phyloP scores from a whole-genome alignment of 176 grass and related monocot genomes.

The Poa annua region DNA sequence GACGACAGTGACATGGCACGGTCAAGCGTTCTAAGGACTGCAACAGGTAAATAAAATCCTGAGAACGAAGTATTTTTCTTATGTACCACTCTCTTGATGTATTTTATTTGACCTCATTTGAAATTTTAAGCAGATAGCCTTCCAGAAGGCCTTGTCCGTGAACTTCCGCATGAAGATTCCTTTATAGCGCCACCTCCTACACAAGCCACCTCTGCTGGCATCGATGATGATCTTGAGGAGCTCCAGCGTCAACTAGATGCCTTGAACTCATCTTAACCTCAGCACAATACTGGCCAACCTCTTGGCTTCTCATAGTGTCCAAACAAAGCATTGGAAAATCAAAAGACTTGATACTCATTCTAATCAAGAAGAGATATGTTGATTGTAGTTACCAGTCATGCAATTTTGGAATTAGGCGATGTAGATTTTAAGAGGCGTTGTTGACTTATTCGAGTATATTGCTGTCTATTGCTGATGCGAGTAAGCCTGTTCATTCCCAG shows the following conservation, averaged over 20 bases:
- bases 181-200: slow-evolving; percentile 38
- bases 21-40: slow-evolving; percentile 27
- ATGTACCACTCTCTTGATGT: background rate
- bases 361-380: too few relatives aligned
- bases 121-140: slow-evolving; percentile 61
- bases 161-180: slow-evolving; percentile 80
- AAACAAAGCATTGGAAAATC: background rate
- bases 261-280: slow-evolving; percentile 37
- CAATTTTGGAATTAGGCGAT: too few relatives aligned
- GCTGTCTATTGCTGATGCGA: too few relatives aligned
- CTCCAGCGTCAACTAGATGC: slow-evolving; percentile 91
- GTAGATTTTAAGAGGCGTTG: too few relatives aligned
- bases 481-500: too few relatives aligned
- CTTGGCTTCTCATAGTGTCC: background rate
- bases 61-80: background rate
- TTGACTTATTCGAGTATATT: too few relatives aligned
- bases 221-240: slow-evolving; percentile 79
- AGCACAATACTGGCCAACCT: background rate
- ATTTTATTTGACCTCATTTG: background rate
- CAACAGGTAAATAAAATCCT: slow-evolving; percentile 35
- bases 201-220: slow-evolving; percentile 19
- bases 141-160: slow-evolving; percentile 88
- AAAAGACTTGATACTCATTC: too few relatives aligned
- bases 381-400: too few relatives aligned
- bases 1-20: slow-evolving; percentile 55